phyloP scores from a whole-genome alignment of 2,329 filamentous ascomycete genomes.

The Diplodia seriata region DNA sequence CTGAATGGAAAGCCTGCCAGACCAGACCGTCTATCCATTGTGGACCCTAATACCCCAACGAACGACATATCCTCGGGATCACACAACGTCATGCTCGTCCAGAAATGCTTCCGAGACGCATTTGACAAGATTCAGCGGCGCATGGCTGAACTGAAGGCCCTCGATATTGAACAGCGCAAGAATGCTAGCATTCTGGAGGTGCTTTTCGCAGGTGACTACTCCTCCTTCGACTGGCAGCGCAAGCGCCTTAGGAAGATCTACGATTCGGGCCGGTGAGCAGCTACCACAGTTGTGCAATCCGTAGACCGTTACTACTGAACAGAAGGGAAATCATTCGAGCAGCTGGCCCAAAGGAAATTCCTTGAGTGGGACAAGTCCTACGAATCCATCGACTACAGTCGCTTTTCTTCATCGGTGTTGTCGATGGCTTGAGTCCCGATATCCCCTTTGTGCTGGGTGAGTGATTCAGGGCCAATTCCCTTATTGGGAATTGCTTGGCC shows the following conservation, averaged over 20 bases:
- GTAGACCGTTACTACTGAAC: not conserved
- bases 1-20: constrained; percentile 44
- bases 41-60: constrained; percentile 82
- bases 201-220: constrained; percentile 80
- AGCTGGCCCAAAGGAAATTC: not conserved
- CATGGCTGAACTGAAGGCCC: constrained; percentile 60
- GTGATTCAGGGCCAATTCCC: not conserved
- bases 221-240: constrained; percentile 73
- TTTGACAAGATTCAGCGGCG: constrained; percentile 53
- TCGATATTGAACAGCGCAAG: constrained; percentile 40
- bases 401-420: not conserved
- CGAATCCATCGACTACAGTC: not conserved
- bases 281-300: not conserved
- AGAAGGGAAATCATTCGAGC: not conserved
- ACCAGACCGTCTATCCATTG: constrained; percentile 76
- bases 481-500: not conserved
- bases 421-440: not conserved
- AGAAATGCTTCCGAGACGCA: constrained; percentile 69
- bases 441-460: not conserved
- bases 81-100: constrained; percentile 70
- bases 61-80: constrained; percentile 95
- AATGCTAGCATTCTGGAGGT: constrained; percentile 70
- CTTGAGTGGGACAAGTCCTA: not conserved
- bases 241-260: constrained; percentile 46
- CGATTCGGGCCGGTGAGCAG: constrained; percentile 12